Evolutionary conservation across 2,329 filamentous ascomycete species (phyloP).

Genomic region (Pyrenophora seminiperda): DNA sequence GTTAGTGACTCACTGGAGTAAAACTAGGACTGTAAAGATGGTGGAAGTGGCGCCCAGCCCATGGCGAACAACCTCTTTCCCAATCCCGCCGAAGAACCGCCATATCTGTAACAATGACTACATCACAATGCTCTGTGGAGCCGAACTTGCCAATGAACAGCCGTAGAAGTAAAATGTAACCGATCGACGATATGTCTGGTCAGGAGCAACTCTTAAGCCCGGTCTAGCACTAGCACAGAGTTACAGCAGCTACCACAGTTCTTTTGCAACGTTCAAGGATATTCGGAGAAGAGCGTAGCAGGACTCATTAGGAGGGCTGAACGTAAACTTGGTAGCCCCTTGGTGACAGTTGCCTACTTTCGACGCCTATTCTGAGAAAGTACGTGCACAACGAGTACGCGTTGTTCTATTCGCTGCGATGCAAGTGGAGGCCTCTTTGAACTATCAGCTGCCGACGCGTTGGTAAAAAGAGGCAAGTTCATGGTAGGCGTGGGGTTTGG

Average conservation of each 20-base stretch:
- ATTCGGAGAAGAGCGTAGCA: slow-evolving; percentile 14
- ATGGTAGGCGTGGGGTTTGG: slow-evolving; percentile 7
- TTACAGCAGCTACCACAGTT: slow-evolving; percentile 26
- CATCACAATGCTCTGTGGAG: slow-evolving; percentile 8
- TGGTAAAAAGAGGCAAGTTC: slow-evolving; percentile 1
- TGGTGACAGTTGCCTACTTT: slow-evolving; percentile 38
- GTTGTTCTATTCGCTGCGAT: slow-evolving; percentile 28
- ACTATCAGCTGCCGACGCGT: slow-evolving; percentile 22
- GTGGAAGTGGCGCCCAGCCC: slow-evolving; percentile 26
- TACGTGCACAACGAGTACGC: slow-evolving; percentile 9
- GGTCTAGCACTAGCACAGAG: slow-evolving; percentile 16
- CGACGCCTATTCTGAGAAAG: slow-evolving; percentile 28
- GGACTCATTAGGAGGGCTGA: slow-evolving; percentile 9
- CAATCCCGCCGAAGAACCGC: not conserved
- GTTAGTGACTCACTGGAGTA: slow-evolving; percentile 40
- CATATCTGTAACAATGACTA: slow-evolving; percentile 4
- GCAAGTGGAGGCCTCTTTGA: slow-evolving; percentile 15
- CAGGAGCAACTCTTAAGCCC: slow-evolving; percentile 3
- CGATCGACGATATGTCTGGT: slow-evolving; percentile 10
- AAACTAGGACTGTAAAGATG: slow-evolving; percentile 21
- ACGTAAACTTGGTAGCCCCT: slow-evolving; percentile 2
- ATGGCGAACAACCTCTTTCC: slow-evolving; percentile 15
- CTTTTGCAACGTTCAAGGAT: slow-evolving; percentile 28
- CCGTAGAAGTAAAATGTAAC: slow-evolving; percentile 12
- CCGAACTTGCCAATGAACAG: slow-evolving; percentile 27